Base-by-base conservation (phyloP, 2,329 filamentous ascomycete species). In the Phaeosphaeria sp. region DNA sequence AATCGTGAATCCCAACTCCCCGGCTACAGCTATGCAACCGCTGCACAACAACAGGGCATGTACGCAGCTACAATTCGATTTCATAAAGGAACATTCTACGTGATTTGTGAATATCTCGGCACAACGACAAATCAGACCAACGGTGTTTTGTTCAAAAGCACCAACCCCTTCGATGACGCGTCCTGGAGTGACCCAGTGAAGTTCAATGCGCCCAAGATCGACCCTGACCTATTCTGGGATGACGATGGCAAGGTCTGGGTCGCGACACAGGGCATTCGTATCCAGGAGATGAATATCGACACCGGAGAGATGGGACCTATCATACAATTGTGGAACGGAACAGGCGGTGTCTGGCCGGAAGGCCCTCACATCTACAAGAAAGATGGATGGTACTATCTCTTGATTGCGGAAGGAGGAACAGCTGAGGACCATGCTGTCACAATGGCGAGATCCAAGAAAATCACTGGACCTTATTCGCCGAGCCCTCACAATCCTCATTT, bases 141-240 rank as follows among this genome's bases (percentile, higher is more conserved):
- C 21, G 33, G 57, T 18, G 30, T 67, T 1, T 17, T 68, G 6
- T 68, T 67, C 58, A 65, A 53, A 17, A 58, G 64, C 1, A 60
- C 54, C 6, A 39, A 70, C 48, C 59, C 59, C 1, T 69, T 54
- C 15, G 50, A 58, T 15, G 60, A 66, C n/a, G 36, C 33, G 17
- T 18, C 53, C 10, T 70, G 66, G 65, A 64, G 56, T 39, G 55
- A 66, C 46, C 62, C 66, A 2, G 54, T 68, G 36, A 43, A 53
- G 66, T 43, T 78, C 62, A 67, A 72, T 55, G 63, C n/a, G 6
- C 30, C 36, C 17, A 56, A 52, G 41, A 65, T 63, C 52, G 86
- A 88, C 52, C 82, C 84, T 0, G 81, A 79, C 33, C 79, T 82
- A 7, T 84, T 85, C 63, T 87, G 84, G 82, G 82, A 87, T 50